Evolutionary conservation across 495 filamentous ascomycete species (phyloP), one percentile per base, ranked within the genome.

Genomic region (Ascobolus immersus): DNA sequence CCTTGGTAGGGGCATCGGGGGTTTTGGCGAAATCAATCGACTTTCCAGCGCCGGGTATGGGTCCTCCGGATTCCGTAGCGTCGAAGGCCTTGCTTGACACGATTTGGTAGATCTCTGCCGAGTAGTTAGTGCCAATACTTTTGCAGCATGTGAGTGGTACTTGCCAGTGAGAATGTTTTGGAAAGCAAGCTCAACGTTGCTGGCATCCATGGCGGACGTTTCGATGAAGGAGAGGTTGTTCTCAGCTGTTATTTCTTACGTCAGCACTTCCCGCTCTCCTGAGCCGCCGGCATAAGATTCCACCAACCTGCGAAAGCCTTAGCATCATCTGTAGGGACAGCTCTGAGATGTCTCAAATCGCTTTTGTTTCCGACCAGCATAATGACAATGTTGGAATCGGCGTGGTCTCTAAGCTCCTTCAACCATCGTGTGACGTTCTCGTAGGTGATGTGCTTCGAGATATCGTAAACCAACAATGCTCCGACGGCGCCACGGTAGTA

Each of bases 361-460:
- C 84, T 94, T 75, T 99, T 99, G 67, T 99, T 99, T 44, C 89
- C 89, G 33, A 94, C 89, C 47, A 99, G 60, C 86, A 99, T 94
- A 55, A 99, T 99, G 39, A 99, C 89, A 40, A 99, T 99, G 61
- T 99, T 99, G 42, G 77, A 78, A 52, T 99, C 89, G 43, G 89
- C 89, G 57, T 99, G 84, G 49, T 91, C 82, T 39, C 86, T 73
- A 50, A 99, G 68, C 60, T 99, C 89, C 62, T 94, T 94, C 61
- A 99, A 61, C 89, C 89, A 99, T 52, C 89, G 67, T 41, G 81
- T 92, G 44, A 99, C 89, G 55, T 94, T 93, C 58, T 94, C 86
- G 55, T 92, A 99, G 28, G 89, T 94, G 57, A 84, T 77, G 58
- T 91, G 79, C 65, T 94, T 94, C 69, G 77, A 90, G 57, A 99